phyloP scores from a whole-genome alignment of 352 stramenopile genomes.

The Pythium folliculosum region DNA sequence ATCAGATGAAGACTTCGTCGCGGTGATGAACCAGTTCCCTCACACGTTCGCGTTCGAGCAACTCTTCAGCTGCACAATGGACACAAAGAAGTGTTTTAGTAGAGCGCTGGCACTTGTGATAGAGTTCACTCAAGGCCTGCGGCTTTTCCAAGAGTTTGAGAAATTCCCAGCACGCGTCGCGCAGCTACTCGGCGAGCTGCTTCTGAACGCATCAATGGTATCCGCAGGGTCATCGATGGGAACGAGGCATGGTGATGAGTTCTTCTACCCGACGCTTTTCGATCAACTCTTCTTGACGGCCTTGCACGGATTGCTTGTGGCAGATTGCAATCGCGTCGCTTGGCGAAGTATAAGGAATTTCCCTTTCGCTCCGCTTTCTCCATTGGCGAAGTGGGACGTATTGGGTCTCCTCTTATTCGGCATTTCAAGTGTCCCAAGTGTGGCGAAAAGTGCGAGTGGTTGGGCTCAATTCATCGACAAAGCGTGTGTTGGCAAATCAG shows the following conservation, averaged over 20 bases:
- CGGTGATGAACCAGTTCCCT: slow-evolving; percentile 84
- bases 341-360: slow-evolving; percentile 73
- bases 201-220: slow-evolving; percentile 58
- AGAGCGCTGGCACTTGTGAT: slow-evolving; percentile 71
- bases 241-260: slow-evolving; percentile 31
- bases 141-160: slow-evolving; percentile 81
- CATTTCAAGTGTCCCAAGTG: slow-evolving; percentile 53
- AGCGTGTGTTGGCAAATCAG: slow-evolving; percentile 29
- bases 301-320: slow-evolving; percentile 66
- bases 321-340: slow-evolving; percentile 78
- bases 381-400: slow-evolving; percentile 81
- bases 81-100: slow-evolving; percentile 82
- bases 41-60: slow-evolving; percentile 83
- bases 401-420: slow-evolving; percentile 78
- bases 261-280: slow-evolving; percentile 80
- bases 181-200: slow-evolving; percentile 64
- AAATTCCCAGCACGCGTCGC: slow-evolving; percentile 73
- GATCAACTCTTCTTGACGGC: slow-evolving; percentile 86
- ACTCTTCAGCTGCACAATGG: slow-evolving; percentile 61
- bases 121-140: slow-evolving; percentile 71
- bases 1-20: slow-evolving; percentile 85
- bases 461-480: slow-evolving; percentile 74
- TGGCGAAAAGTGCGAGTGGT: slow-evolving; percentile 55
- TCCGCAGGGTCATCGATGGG: slow-evolving; percentile 35
- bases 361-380: slow-evolving; percentile 73